These are phyloP conservation scores for Solanum pinnatisectum DNA, from an alignment of 257 asterid genomes.

Conservation along the genomic window DNA sequence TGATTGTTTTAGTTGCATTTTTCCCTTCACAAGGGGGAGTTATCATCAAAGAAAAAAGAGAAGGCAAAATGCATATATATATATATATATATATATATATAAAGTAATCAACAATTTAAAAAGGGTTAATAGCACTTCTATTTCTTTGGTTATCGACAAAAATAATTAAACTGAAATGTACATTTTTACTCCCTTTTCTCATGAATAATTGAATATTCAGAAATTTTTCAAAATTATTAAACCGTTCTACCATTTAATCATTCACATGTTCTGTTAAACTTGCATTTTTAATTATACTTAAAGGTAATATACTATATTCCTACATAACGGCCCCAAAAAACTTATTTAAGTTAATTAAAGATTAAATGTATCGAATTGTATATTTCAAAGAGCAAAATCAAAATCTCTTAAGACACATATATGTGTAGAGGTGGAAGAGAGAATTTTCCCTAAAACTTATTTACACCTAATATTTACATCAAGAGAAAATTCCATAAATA, in stretches of 20 bases:
- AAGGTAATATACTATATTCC: neutral
- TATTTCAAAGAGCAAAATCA: neutral
- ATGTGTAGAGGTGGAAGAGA: neutral
- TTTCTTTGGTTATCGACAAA: too few species aligned
- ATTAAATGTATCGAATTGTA: neutral
- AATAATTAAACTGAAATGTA: too few species aligned
- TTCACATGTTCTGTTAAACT: neutral
- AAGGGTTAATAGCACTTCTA: too few species aligned
- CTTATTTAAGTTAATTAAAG: neutral
- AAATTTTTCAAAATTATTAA: neutral
- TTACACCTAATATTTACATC: neutral
- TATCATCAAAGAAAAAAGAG: too few species aligned
- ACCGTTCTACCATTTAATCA: neutral
- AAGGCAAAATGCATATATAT: too few species aligned
- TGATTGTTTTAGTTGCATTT: too few species aligned
- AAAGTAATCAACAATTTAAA: too few species aligned
- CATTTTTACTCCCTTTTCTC: neutral
- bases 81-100: too few species aligned
- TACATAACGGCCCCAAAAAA: neutral
- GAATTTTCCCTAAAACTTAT: neutral
- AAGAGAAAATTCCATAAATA: neutral
- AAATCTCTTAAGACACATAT: neutral
- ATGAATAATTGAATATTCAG: neutral
- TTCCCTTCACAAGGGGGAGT: neutral
- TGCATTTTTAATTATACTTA: neutral